Evolutionary conservation across 768 basidiomycete species (phyloP).

Genomic region (Kondoa malvinella): DNA sequence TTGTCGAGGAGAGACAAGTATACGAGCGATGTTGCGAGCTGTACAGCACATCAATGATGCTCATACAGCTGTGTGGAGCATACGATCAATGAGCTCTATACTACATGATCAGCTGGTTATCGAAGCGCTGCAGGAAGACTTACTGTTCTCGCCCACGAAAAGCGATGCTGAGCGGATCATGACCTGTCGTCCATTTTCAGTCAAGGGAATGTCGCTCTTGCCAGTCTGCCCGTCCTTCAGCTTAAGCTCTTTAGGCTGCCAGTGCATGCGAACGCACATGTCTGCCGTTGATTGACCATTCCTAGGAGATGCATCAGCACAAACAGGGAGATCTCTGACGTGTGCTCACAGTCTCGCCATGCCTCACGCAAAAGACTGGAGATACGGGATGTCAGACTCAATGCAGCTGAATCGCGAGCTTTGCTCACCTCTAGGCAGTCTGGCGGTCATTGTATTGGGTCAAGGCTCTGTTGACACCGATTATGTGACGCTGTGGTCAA

Average conservation of each 20-base stretch:
- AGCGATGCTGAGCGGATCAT: neutral
- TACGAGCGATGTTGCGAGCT: neutral
- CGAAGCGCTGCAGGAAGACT: too few relatives aligned
- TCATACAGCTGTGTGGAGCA: too few relatives aligned
- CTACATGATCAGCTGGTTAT: too few relatives aligned
- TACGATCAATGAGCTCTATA: too few relatives aligned
- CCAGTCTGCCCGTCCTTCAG: neutral
- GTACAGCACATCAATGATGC: neutral
- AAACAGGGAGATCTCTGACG: too few relatives aligned
- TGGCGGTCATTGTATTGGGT: neutral
- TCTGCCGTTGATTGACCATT: neutral
- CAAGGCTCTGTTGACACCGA: too few relatives aligned
- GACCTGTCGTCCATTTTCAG: neutral
- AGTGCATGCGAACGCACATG: neutral
- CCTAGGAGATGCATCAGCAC: too few relatives aligned
- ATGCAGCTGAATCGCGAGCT: neutral
- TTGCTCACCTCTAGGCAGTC: neutral
- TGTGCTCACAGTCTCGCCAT: neutral
- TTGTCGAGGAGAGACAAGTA: neutral
- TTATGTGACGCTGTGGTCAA: too few relatives aligned
- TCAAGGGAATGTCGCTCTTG: neutral
- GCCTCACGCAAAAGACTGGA: neutral
- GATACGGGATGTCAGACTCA: neutral
- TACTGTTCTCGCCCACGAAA: neutral
- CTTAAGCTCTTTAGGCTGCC: too few relatives aligned